Percentiles rank a stretch among this genome's conserved stretches.
phyloP scores from a whole-genome alignment of 805 yeast genomes.

The Blastobotrys attinorum region DNA sequence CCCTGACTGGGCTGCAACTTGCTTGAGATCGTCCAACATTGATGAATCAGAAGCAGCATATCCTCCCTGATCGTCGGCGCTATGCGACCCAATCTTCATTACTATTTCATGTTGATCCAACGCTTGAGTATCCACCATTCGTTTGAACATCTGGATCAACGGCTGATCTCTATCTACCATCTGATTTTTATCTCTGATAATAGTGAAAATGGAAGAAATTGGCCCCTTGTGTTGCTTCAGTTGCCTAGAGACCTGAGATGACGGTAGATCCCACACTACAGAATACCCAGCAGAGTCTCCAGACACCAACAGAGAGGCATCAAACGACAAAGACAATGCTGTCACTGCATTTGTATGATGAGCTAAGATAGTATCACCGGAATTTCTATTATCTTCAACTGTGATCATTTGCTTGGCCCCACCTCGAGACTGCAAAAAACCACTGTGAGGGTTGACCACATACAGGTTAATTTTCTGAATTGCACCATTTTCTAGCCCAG shows the following conservation, averaged over 20 bases:
- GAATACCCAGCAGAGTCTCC: slow-evolving; percentile 73
- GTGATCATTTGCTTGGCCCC: slow-evolving; percentile 47
- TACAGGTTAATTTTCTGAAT: slow-evolving; percentile 49
- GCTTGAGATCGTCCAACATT: slow-evolving; percentile 5
- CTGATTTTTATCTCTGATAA: slow-evolving; percentile 1
- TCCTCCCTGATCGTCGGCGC: not conserved
- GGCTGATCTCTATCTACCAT: not conserved
- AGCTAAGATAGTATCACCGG: slow-evolving; percentile 15
- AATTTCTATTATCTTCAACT: slow-evolving; percentile 26
- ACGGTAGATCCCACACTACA: slow-evolving; percentile 51
- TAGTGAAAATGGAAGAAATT: slow-evolving; percentile 14
- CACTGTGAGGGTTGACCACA: slow-evolving; percentile 30
- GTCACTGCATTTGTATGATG: slow-evolving; percentile 37
- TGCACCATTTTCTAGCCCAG: slow-evolving; percentile 58
- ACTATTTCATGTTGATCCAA: slow-evolving; percentile 15
- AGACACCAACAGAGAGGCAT: slow-evolving; percentile 62
- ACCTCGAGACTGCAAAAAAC: slow-evolving; percentile 49
- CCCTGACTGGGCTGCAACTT: slow-evolving; percentile 1
- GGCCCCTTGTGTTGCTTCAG: slow-evolving; percentile 21
- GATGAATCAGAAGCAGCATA: not conserved
- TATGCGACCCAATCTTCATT: slow-evolving; percentile 11
- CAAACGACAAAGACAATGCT: slow-evolving; percentile 53
- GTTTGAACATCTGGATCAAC: slow-evolving; percentile 24
- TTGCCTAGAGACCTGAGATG: slow-evolving; percentile 27
- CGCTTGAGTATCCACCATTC: slow-evolving; percentile 15